These are phyloP conservation scores for Aspergillus incahuasiensis DNA, from an alignment of 495 filamentous ascomycete species.

Conservation along the genomic window DNA sequence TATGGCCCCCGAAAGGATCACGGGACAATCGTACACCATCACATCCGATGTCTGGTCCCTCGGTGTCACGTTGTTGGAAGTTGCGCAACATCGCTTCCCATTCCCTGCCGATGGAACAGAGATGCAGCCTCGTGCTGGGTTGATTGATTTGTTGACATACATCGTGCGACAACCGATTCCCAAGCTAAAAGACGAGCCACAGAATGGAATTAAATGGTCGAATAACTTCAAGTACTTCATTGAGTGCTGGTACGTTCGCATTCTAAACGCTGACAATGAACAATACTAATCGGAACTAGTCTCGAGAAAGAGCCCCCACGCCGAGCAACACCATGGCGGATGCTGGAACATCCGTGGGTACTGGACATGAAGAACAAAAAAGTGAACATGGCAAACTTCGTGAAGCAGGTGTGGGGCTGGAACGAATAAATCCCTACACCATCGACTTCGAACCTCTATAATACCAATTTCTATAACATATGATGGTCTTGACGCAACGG, in stretches of 20 bases:
- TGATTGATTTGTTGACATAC: constrained; percentile 94
- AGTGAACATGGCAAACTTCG: constrained; percentile 92
- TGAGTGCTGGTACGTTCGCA: constrained; percentile 84
- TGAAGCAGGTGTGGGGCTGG: constrained; percentile 95
- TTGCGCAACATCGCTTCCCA: constrained; percentile 95
- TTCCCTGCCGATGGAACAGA: constrained; percentile 96
- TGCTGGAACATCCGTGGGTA: constrained; percentile 99
- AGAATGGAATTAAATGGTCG: constrained; percentile 78
- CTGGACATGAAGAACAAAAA: constrained; percentile 90
- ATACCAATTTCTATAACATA: constrained; percentile 19
- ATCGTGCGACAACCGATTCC: constrained; percentile 95
- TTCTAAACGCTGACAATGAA: neutral
- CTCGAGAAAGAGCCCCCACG: constrained; percentile 80
- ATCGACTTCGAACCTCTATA: constrained; percentile 8
- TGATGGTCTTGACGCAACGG: constrained; percentile 15
- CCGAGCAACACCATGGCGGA: constrained; percentile 92
- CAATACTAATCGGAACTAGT: constrained; percentile 28
- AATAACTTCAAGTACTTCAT: constrained; percentile 98
- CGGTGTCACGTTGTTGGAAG: constrained; percentile 92
- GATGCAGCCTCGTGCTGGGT: constrained; percentile 76
- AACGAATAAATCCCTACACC: constrained; percentile 42
- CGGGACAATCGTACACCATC: constrained; percentile 95
- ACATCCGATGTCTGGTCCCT: constrained; percentile 97
- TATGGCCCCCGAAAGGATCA: constrained; percentile 98
- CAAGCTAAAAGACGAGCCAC: constrained; percentile 90